phyloP scores from a whole-genome alignment of 805 yeast species.

The Zygosaccharomyces pseudorouxii region DNA sequence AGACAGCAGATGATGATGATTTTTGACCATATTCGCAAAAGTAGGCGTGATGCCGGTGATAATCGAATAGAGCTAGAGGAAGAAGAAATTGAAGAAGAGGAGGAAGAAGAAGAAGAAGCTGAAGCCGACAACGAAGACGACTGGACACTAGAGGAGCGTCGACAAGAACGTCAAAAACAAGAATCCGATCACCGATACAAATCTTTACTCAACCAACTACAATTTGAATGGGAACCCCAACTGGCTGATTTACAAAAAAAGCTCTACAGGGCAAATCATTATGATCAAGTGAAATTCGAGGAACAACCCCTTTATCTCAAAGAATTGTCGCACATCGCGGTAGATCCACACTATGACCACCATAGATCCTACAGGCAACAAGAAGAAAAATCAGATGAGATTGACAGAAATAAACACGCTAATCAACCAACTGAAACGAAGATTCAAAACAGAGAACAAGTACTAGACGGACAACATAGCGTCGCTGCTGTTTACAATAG shows the following conservation, averaged over 20 bases:
- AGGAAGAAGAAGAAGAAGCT: conserved; percentile 14
- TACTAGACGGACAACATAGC: background rate
- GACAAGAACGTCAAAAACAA: conserved; percentile 11
- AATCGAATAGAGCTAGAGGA: conserved; percentile 6
- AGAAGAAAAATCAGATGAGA: conserved; percentile 20
- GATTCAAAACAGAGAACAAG: background rate
- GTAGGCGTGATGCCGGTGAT: conserved; percentile 9
- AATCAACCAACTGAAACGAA: background rate
- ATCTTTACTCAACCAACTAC: conserved; percentile 16
- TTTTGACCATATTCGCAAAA: conserved; percentile 27
- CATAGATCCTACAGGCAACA: conserved; percentile 24
- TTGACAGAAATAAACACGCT: conserved; percentile 15
- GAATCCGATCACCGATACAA: conserved; percentile 18
- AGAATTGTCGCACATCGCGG: conserved; percentile 22
- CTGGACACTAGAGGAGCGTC: conserved; percentile 14
- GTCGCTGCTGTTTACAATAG: background rate
- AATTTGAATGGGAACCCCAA: conserved; percentile 19
- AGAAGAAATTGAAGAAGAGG: conserved; percentile 16
- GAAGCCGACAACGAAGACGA: conserved; percentile 17
- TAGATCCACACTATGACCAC: conserved; percentile 28
- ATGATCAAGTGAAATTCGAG: conserved; percentile 15
- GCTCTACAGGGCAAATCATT: conserved; percentile 15
- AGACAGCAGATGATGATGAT: conserved; percentile 25
- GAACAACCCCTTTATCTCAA: conserved; percentile 22
- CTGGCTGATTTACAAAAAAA: conserved; percentile 14